A percentile compares a stretch with the other conserved stretches of the same genome.
Conservation (phyloP, 2,329 filamentous ascomycete species). For the Claviceps sp. region DNA sequence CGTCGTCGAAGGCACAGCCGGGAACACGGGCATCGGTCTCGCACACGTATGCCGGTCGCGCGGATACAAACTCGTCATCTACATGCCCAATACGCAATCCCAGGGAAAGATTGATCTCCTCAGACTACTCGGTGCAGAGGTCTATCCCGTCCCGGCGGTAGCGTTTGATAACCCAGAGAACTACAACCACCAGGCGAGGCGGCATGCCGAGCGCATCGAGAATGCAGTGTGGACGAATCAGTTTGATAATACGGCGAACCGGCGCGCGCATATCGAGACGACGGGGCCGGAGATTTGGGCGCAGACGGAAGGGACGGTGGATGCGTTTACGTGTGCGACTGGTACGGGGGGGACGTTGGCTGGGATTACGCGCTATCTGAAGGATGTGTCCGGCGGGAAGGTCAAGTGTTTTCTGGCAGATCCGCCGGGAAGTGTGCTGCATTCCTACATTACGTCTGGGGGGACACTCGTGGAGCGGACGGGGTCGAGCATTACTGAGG, state of each 20-base stretch:
- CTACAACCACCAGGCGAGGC: conserved; percentile 90
- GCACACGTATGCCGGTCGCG: conserved; percentile 88
- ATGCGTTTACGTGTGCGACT: conserved; percentile 91
- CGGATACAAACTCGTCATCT: conserved; percentile 93
- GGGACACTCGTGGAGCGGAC: conserved; percentile 69
- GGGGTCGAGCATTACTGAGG: conserved; percentile 89
- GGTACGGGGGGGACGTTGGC: conserved; percentile 88
- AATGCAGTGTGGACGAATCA: conserved; percentile 98
- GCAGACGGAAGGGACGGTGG: conserved; percentile 73
- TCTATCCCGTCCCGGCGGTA: conserved; percentile 90
- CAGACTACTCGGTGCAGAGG: conserved; percentile 80
- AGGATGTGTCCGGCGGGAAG: conserved; percentile 61
- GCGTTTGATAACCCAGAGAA: conserved; percentile 91
- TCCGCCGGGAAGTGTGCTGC: conserved; percentile 83
- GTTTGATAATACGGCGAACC: conserved; percentile 93
- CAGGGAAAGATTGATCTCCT: conserved; percentile 95
- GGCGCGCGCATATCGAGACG: conserved; percentile 88
- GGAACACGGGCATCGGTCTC: conserved; percentile 95
- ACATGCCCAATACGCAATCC: conserved; percentile 98
- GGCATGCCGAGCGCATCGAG: conserved; percentile 74
- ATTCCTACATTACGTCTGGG: conserved; percentile 79
- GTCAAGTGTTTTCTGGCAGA: conserved; percentile 88
- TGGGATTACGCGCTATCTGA: conserved; percentile 77
- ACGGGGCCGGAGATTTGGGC: conserved; percentile 96
- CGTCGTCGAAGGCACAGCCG: conserved; percentile 91